Percentiles rank a stretch among this genome's conserved stretches.
Evolutionary conservation across 2,329 filamentous ascomycete species (phyloP).

Genomic region (Colletotrichum somersetense): DNA sequence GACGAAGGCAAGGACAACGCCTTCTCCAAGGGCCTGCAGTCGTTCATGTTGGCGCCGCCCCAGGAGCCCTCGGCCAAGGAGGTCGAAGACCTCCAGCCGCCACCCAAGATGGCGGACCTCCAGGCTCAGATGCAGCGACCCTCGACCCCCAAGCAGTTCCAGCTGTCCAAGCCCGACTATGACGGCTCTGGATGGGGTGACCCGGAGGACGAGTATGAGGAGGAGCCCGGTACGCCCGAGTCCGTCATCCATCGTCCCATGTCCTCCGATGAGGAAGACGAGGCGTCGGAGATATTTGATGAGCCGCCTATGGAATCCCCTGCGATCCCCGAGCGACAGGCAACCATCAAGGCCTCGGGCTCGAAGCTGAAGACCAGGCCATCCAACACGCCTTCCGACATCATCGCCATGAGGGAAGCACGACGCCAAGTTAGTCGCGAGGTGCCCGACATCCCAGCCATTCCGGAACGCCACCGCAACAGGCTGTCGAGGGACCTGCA

Average conservation of each 20-base stretch:
- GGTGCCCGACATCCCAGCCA: slow-evolving; percentile 69
- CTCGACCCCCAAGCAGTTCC: slow-evolving; percentile 63
- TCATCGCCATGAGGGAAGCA: slow-evolving; percentile 86
- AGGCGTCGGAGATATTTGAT: slow-evolving; percentile 52
- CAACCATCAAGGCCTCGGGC: slow-evolving; percentile 90
- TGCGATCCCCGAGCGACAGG: slow-evolving; percentile 81
- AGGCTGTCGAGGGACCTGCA: slow-evolving; percentile 64
- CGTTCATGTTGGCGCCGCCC: slow-evolving; percentile 61
- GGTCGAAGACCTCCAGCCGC: slow-evolving; percentile 45
- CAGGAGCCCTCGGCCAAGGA: slow-evolving; percentile 51
- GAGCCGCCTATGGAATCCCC: slow-evolving; percentile 66
- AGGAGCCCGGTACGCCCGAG: slow-evolving; percentile 81
- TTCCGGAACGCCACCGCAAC: slow-evolving; percentile 71
- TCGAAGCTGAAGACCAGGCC: slow-evolving; percentile 90
- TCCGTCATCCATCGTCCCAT: slow-evolving; percentile 89
- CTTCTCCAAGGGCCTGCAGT: slow-evolving; percentile 60
- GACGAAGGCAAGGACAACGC: slow-evolving; percentile 49
- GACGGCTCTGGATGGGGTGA: slow-evolving; percentile 73
- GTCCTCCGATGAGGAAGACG: slow-evolving; percentile 52
- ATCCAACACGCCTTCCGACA: slow-evolving; percentile 87
- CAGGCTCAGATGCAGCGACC: slow-evolving; percentile 57
- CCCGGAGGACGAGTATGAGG: slow-evolving; percentile 65
- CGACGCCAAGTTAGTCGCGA: slow-evolving; percentile 88
- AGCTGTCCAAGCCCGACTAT: slow-evolving; percentile 72
- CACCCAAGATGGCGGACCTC: slow-evolving; percentile 53